phyloP scores from a whole-genome alignment of 2,329 filamentous ascomycete species.

The Fusarium virguliforme region DNA sequence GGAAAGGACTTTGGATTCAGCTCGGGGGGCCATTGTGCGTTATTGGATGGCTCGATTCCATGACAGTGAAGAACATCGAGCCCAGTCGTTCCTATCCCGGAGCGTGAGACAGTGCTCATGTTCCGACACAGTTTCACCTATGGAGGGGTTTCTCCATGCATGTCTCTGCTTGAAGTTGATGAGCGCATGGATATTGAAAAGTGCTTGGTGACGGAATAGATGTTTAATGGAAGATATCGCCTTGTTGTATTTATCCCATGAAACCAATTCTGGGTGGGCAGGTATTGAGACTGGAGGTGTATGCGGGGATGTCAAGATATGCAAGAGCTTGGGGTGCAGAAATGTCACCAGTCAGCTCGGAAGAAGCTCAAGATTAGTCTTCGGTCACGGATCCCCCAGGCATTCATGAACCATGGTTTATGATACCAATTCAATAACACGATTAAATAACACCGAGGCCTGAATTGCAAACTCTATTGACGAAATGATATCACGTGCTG shows the following conservation, averaged over 20 bases:
- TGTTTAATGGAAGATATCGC: background rate
- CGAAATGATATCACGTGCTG: constrained; percentile 14
- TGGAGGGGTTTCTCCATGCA: constrained; percentile 13
- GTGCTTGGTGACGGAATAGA: background rate
- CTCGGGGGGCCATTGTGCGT: constrained; percentile 17
- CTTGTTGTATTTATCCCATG: background rate
- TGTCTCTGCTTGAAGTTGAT: background rate
- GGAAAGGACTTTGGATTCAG: constrained; percentile 16
- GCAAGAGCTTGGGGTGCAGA: background rate
- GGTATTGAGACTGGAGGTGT: background rate
- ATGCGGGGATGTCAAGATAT: background rate
- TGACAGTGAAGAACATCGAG: constrained; percentile 20
- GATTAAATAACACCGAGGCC: background rate
- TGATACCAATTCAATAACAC: background rate
- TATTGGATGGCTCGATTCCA: constrained; percentile 7
- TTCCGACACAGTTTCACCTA: constrained; percentile 38
- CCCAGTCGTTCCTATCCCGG: constrained; percentile 13
- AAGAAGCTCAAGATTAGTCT: background rate
- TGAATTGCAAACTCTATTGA: constrained; percentile 1
- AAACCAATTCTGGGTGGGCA: background rate
- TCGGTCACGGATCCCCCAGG: background rate
- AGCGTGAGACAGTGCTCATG: constrained; percentile 15
- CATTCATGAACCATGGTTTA: background rate
- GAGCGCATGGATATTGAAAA: background rate
- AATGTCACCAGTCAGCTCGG: background rate